These are phyloP conservation scores for Solanum hybrid DNA, from an alignment of 305 asterid genomes.

Conservation along the genomic window DNA sequence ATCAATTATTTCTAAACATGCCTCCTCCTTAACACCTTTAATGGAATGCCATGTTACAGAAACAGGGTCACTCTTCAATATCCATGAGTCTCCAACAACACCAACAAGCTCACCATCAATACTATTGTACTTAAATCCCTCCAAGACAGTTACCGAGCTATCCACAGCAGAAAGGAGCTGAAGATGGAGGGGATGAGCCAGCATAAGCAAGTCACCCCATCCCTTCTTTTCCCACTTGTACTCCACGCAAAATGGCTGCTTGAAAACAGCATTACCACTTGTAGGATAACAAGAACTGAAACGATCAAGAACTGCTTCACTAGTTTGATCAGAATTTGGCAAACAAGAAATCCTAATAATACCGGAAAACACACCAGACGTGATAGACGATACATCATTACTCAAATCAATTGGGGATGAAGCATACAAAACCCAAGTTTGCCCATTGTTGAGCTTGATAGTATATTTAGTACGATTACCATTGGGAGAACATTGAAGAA, in stretches of 20 bases:
- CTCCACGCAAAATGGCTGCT: conserved; percentile 7
- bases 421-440: conserved; percentile 12
- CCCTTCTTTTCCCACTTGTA: conserved; percentile 16
- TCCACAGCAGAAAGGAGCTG: neutral
- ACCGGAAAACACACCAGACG: neutral
- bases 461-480: conserved; percentile 3
- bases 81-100: conserved; percentile 15
- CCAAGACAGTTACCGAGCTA: neutral
- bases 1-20: conserved; percentile 5
- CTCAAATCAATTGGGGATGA: conserved; percentile 7
- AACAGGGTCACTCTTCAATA: conserved; percentile 10
- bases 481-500: conserved; percentile 7
- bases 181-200: conserved; percentile 16
- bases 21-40: conserved; percentile 6
- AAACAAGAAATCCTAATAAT: conserved; percentile 8
- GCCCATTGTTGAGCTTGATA: neutral
- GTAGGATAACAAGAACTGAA: conserved; percentile 9
- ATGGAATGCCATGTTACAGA: conserved; percentile 13
- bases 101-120: conserved; percentile 17
- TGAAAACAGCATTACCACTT: conserved; percentile 1
- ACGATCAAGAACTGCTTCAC: conserved; percentile 5
- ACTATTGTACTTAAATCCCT: conserved; percentile 11
- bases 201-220: conserved; percentile 15
- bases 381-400: neutral
- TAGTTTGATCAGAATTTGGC: conserved; percentile 2